These are phyloP conservation scores for Psilocybe tampanensis DNA, from an alignment of 768 basidiomycete genomes.

Conservation along the genomic window DNA sequence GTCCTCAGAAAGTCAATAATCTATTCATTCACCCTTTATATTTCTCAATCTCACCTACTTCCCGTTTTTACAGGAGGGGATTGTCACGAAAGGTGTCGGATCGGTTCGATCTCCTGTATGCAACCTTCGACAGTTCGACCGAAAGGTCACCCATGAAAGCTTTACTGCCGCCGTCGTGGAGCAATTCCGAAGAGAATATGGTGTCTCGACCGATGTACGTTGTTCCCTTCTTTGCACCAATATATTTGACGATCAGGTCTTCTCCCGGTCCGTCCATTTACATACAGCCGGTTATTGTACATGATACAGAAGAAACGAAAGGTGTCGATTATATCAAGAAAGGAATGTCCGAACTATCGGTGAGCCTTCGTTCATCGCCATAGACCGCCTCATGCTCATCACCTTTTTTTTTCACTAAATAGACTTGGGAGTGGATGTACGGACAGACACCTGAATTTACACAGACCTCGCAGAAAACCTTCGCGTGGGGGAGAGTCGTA, in stretches of 20 bases:
- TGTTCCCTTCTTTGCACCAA: background rate
- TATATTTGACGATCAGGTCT: background rate
- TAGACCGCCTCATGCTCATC: background rate
- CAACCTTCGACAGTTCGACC: slow-evolving; percentile 66
- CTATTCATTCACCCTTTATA: too few relatives aligned
- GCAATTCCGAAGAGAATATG: slow-evolving; percentile 69
- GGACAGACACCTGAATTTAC: slow-evolving; percentile 95
- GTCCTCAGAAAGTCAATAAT: slow-evolving; percentile 59
- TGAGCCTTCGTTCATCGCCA: slow-evolving; percentile 32
- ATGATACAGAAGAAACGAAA: slow-evolving; percentile 47
- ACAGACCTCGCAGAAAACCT: slow-evolving; percentile 49
- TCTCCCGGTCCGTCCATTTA: background rate
- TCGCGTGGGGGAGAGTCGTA: slow-evolving; percentile 57
- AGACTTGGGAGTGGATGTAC: slow-evolving; percentile 94
- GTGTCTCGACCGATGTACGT: slow-evolving; percentile 31
- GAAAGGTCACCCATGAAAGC: slow-evolving; percentile 58
- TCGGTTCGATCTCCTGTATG: slow-evolving; percentile 93
- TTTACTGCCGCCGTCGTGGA: slow-evolving; percentile 72
- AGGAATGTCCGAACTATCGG: slow-evolving; percentile 76
- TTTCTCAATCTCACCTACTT: background rate
- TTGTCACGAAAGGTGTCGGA: slow-evolving; percentile 83
- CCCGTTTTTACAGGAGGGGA: slow-evolving; percentile 55
- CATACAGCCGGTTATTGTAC: slow-evolving; percentile 46
- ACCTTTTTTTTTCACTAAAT: background rate
- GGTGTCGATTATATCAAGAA: slow-evolving; percentile 60